A percentile compares a stretch with the other conserved stretches of the same genome.
Conservation (phyloP, 1,139 yeast genomes). For the Barnettozyma hawaiiensis region DNA sequence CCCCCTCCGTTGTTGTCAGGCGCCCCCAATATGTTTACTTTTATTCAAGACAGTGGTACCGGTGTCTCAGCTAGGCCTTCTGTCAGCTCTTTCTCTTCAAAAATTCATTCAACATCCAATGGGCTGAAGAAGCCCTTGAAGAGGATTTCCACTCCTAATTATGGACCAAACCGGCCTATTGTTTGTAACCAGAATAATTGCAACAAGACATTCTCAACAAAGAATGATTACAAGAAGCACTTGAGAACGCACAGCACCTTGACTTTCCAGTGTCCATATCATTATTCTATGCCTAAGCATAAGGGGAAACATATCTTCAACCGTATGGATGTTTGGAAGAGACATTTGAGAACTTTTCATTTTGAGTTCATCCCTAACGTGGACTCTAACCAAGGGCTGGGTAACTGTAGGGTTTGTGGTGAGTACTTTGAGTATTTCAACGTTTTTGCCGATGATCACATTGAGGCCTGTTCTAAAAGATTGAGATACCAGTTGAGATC, state of each 20-base stretch:
- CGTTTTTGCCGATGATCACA: conserved; percentile 41
- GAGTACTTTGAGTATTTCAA: conserved; percentile 51
- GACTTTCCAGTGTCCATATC: conserved; percentile 64
- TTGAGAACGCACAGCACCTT: conserved; percentile 59
- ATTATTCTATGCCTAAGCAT: conserved; percentile 58
- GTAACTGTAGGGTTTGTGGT: conserved; percentile 63
- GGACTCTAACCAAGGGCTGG: conserved; percentile 36
- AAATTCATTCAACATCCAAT: background rate
- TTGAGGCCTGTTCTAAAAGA: conserved; percentile 7
- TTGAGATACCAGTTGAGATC: conserved; percentile 2
- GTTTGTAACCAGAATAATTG: conserved; percentile 44
- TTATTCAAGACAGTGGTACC: background rate
- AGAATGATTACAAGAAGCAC: conserved; percentile 63
- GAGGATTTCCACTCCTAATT: conserved; percentile 2
- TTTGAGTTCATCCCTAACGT: conserved; percentile 26
- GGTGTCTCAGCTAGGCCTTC: background rate
- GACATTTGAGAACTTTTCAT: conserved; percentile 65
- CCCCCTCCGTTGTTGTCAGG: background rate
- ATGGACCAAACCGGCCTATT: conserved; percentile 33
- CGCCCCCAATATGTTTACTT: background rate
- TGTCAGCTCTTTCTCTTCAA: background rate
- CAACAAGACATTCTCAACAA: conserved; percentile 62
- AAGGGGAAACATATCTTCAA: conserved; percentile 68
- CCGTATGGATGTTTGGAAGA: conserved; percentile 61
- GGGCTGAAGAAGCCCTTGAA: background rate